These are phyloP conservation scores for Globisporangium iwayamae DNA, from an alignment of 352 stramenopile species.

Conservation along the genomic window DNA sequence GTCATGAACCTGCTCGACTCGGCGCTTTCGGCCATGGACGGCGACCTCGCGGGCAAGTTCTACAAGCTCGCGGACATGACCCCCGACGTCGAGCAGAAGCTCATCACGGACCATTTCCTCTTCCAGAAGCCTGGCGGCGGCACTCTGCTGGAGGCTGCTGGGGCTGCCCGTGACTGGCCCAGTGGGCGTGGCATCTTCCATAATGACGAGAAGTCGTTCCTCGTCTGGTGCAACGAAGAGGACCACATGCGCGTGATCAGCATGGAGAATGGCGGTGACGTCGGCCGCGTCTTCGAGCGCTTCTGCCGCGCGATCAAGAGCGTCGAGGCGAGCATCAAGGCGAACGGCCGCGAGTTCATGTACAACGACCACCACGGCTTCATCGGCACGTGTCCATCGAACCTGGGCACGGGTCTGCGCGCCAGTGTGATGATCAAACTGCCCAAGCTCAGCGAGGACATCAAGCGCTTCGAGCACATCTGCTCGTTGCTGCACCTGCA, in stretches of 20 bases:
- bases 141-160: slow-evolving; percentile 61
- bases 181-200: slow-evolving; percentile 77
- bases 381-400: slow-evolving; percentile 86
- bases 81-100: slow-evolving; percentile 69
- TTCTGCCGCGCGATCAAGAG: slow-evolving; percentile 73
- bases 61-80: slow-evolving; percentile 79
- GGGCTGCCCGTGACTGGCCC: slow-evolving; percentile 68
- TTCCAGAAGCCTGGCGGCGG: slow-evolving; percentile 85
- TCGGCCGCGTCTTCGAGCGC: slow-evolving; percentile 76
- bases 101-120: slow-evolving; percentile 74
- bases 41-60: slow-evolving; percentile 72
- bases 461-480: slow-evolving; percentile 76
- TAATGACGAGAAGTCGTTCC: slow-evolving; percentile 72
- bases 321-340: slow-evolving; percentile 69
- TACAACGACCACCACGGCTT: slow-evolving; percentile 79
- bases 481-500: slow-evolving; percentile 79
- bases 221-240: slow-evolving; percentile 86
- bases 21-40: slow-evolving; percentile 69
- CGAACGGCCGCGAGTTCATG: slow-evolving; percentile 71
- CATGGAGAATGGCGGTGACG: slow-evolving; percentile 74
- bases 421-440: slow-evolving; percentile 90
- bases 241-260: slow-evolving; percentile 84
- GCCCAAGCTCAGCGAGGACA: slow-evolving; percentile 79
- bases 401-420: slow-evolving; percentile 86
- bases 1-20: slow-evolving; percentile 84